Evolutionary conservation across 129 eudicot species (phyloP), one percentile per base, ranked within the genome.

Genomic region (Arctium minus): DNA sequence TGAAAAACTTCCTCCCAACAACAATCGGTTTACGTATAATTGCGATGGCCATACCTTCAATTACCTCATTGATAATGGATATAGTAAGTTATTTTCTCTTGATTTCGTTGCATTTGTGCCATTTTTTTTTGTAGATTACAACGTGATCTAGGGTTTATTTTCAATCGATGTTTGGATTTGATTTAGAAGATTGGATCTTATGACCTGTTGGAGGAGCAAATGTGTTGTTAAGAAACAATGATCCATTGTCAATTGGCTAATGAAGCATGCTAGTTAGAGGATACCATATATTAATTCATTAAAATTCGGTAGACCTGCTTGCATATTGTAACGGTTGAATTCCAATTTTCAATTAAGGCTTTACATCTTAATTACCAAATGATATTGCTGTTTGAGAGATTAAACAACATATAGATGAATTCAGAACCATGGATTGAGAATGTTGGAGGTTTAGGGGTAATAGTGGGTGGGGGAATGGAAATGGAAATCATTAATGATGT

Each of bases 21-120:
- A 83, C 65, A 79, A 86, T 75, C 86, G 80, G 33, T 88, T 84
- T 75, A 86, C 94, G 71, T 90, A 90, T 81, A 90, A 88, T 42
- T 90, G 94, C 48, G 92, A 88, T 73, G 93, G 90, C 18, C 93
- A 90, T 67, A 88, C 93, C 79, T 90, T 90, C 87, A 90, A 86
- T 84, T 90, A 84, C 78, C 88, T 81, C 75, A 87, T 86, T 9
- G 92, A 90, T 73, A 85, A 85, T 79, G 94, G 90, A 86, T 90
- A 67, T 50, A 86, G 94, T 90, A 77, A 46, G 89, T 74, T 77
- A 9, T 44, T 30, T 70, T 27, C 15, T 37, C 56, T 60, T n/a
- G 60, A 17, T 38, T 78, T 35, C 39, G 22, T 70, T 78, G 65
- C 40, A 33, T 50, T 74, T 68, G 31, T 79, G 44, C n/a, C 11